Percentiles rank a stretch among this genome's conserved stretches.
phyloP scores from a whole-genome alignment of 371 early-diverging fungal species.

The Rhizomucor pusillus region DNA sequence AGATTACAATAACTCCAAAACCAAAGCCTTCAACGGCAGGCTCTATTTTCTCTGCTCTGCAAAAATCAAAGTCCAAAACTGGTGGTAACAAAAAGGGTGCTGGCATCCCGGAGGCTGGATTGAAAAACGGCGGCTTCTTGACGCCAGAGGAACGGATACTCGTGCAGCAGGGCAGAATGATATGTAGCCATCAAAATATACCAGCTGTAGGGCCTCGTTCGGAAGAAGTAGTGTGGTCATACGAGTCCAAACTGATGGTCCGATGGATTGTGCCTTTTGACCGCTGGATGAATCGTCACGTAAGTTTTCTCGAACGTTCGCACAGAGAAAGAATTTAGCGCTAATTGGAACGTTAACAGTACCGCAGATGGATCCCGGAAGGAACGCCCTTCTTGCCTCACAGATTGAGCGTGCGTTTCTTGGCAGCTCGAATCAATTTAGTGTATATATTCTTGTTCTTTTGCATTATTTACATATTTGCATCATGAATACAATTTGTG shows the following conservation, averaged over 20 bases:
- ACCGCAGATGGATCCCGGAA: slow-evolving; percentile 9
- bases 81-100: not conserved
- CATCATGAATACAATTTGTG: too few species aligned
- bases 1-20: not conserved
- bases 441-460: slow-evolving; percentile 3
- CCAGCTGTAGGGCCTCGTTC: slow-evolving; percentile 24
- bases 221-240: slow-evolving; percentile 19
- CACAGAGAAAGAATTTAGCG: not conserved
- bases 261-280: slow-evolving; percentile 18
- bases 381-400: slow-evolving; percentile 3
- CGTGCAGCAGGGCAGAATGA: slow-evolving; percentile 14
- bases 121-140: slow-evolving; percentile 11
- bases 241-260: slow-evolving; percentile 19
- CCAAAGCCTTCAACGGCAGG: not conserved
- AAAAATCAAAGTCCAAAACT: not conserved
- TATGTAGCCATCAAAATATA: slow-evolving; percentile 17
- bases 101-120: slow-evolving; percentile 6
- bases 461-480: not conserved
- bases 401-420: slow-evolving; percentile 10
- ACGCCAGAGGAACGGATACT: slow-evolving; percentile 13
- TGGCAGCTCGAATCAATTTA: slow-evolving; percentile 13
- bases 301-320: slow-evolving; percentile 5
- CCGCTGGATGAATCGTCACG: slow-evolving; percentile 15
- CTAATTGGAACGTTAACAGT: slow-evolving; percentile 9
- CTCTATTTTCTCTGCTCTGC: slow-evolving; percentile 11